Conservation (phyloP, 2,329 filamentous ascomycete genomes). For the Diaporthe eres region DNA sequence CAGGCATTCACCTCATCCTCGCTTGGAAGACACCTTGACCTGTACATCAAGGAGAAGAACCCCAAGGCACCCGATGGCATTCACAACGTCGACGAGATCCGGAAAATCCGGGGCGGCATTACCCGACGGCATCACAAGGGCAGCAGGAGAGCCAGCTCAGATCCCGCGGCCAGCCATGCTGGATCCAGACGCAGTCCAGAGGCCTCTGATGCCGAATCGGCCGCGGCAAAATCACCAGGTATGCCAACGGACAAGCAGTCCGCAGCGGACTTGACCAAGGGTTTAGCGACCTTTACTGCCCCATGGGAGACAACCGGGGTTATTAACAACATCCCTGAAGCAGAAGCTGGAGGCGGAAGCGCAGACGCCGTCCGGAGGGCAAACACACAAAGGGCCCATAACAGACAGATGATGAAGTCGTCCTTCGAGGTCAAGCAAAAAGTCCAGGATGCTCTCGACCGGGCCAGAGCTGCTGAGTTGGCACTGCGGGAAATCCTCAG, state of each 20-base stretch:
- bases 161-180: constrained; percentile 66
- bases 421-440: constrained; percentile 76
- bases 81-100: constrained; percentile 91
- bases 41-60: constrained; percentile 95
- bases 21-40: constrained; percentile 91
- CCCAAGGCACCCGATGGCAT: constrained; percentile 88
- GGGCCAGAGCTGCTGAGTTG: constrained; percentile 85
- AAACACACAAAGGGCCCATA: constrained; percentile 58
- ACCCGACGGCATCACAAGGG: constrained; percentile 86
- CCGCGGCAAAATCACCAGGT: constrained; percentile 52
- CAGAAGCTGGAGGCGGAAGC: constrained; percentile 52
- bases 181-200: constrained; percentile 56
- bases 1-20: constrained; percentile 95
- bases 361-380: constrained; percentile 55
- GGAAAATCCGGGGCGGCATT: constrained; percentile 85
- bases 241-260: constrained; percentile 59
- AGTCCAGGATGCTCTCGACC: constrained; percentile 80
- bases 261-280: constrained; percentile 62
- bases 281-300: constrained; percentile 69
- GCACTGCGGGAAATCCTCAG: constrained; percentile 86
- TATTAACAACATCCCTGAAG: constrained; percentile 78
- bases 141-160: constrained; percentile 74
- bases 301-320: constrained; percentile 85
- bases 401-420: constrained; percentile 68
- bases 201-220: constrained; percentile 55